phyloP scores from a whole-genome alignment of 129 eudicot genomes.

The Pseudognaphalium luteoalbum region DNA sequence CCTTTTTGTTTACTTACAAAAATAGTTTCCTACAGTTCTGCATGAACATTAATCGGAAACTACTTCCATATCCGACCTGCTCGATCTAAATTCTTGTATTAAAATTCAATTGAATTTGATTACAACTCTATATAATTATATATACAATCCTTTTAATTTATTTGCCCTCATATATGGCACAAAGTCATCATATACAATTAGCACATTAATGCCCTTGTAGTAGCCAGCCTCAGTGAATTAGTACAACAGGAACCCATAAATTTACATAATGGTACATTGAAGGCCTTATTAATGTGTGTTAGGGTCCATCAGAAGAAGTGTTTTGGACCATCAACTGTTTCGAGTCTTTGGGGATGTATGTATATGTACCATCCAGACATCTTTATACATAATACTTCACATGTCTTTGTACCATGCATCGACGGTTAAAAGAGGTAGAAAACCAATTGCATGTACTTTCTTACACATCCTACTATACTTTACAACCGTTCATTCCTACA shows the following conservation, averaged over 20 bases:
- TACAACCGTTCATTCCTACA: not conserved
- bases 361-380: constrained; percentile 18
- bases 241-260: not conserved
- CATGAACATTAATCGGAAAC: too few relatives aligned
- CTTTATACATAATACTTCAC: constrained; percentile 15
- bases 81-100: too few relatives aligned
- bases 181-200: not conserved
- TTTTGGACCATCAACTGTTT: constrained; percentile 20
- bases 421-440: constrained; percentile 4
- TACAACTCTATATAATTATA: too few relatives aligned
- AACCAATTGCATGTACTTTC: constrained; percentile 16
- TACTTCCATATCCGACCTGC: too few relatives aligned
- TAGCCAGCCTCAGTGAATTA: not conserved
- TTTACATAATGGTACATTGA: constrained; percentile 9
- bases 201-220: too few relatives aligned
- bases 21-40: too few relatives aligned
- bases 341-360: constrained; percentile 9
- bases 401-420: constrained; percentile 10
- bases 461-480: not conserved
- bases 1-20: too few relatives aligned
- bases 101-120: too few relatives aligned
- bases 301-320: not conserved
- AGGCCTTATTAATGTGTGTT: not conserved
- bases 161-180: not conserved
- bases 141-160: too few relatives aligned